Evolutionary conservation across 2,329 filamentous ascomycete species (phyloP).

Genomic region (Cytospora leucostoma): DNA sequence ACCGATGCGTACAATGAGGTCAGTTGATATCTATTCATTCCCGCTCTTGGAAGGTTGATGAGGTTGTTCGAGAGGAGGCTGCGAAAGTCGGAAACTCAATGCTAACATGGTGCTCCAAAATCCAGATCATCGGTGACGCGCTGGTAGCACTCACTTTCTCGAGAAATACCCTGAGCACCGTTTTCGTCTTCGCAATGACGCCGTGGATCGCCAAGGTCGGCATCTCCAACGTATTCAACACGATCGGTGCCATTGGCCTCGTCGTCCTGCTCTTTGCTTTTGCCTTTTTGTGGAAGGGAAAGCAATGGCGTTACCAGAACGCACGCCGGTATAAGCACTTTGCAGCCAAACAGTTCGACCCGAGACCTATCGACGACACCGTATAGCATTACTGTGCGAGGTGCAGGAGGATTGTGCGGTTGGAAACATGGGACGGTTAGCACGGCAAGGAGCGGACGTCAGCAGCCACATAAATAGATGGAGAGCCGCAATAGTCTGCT

Average conservation of each 20-base stretch:
- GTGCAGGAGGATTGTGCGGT: background rate
- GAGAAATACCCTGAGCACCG: conserved; percentile 26
- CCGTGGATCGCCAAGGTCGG: conserved; percentile 26
- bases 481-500: background rate
- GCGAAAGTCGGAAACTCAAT: background rate
- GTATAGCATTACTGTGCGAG: background rate
- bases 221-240: conserved; percentile 28
- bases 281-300: conserved; percentile 27
- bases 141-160: conserved; percentile 28
- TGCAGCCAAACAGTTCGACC: conserved; percentile 28
- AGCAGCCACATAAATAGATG: background rate
- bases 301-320: conserved; percentile 22
- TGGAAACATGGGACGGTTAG: background rate
- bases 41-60: background rate
- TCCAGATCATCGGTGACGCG: conserved; percentile 26
- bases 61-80: background rate
- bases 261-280: conserved; percentile 26
- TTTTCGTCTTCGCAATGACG: conserved; percentile 28
- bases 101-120: background rate
- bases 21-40: background rate
- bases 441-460: background rate
- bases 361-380: conserved; percentile 25
- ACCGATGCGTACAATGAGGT: conserved; percentile 29
- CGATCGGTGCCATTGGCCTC: conserved; percentile 27
- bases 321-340: conserved; percentile 24